Base-by-base conservation (phyloP, 2,329 filamentous ascomycete species). In the Fusarium circinatum region DNA sequence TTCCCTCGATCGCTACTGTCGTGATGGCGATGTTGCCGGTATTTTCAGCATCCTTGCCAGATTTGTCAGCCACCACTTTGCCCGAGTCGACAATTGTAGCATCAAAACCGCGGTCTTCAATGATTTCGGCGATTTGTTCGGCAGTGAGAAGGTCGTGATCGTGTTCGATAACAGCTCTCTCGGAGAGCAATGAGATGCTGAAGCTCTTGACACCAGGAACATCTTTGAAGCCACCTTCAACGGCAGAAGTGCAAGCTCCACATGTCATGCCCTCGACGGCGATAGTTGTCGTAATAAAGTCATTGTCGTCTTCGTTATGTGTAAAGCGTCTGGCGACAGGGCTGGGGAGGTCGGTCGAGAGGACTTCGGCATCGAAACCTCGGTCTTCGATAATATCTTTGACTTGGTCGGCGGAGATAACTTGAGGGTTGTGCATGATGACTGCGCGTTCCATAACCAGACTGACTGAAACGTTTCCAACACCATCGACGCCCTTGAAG, bases 381-480 rank as follows among this genome's bases (percentile, higher is more conserved):
- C 94, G 89, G 81, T 97, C 95, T 78, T 98, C 94, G 74, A 98
- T 96, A 41, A 93, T 94, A 75, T 97, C 94, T 80, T 90, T 90
- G 68, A 98, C 89, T 75, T 92, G 85, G 42, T 95, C 93, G 68
- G 94, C 89, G 20, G 94, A 85, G 60, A 98, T 89, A 59, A 89
- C 88, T 62, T 88, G 85, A 3, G 94, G 90, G 82, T 98, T 93
- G 83, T 99, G 96, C 83, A 95, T 92, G 41, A 98, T 87, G 47
- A 98, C 95, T n/a, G 96, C 96, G 68, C 96, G 91, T 83, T 98
- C 95, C 91, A 98, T 97, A 63, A 98, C 93, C 77, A 99, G 86
- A 81, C 94, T 98, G 78, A 99, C 93, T 15, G 95, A 97, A 67
- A 98, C 94, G 76, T 89, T 94, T 72, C 93, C 93, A 15, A 96